Evolutionary conservation across 768 basidiomycete genomes (phyloP).

Genomic region (Boletus coccyginus): DNA sequence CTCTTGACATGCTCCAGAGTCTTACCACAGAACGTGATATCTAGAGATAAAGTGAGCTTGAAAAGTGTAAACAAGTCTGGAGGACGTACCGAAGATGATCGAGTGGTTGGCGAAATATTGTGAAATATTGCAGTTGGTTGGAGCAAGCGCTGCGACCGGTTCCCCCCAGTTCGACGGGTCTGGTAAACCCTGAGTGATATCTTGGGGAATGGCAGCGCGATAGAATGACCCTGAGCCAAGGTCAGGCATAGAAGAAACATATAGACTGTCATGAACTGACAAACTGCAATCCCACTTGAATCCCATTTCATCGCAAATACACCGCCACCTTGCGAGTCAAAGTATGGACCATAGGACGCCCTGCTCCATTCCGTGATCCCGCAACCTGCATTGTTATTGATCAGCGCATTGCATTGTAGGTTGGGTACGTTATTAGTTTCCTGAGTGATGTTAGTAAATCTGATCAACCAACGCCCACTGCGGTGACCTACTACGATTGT

Average conservation of each 20-base stretch:
- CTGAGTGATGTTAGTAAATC: constrained; percentile 27
- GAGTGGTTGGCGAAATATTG: constrained; percentile 66
- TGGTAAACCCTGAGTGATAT: constrained; percentile 60
- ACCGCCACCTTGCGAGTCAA: constrained; percentile 78
- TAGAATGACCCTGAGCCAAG: constrained; percentile 70
- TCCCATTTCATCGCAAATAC: constrained; percentile 93
- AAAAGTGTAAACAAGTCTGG: background rate
- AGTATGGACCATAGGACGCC: constrained; percentile 80
- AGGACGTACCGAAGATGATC: constrained; percentile 65
- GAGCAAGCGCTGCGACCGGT: constrained; percentile 60
- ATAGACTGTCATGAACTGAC: constrained; percentile 39
- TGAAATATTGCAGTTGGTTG: constrained; percentile 53
- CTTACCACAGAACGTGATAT: constrained; percentile 81
- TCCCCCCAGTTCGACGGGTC: constrained; percentile 65
- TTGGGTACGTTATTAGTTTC: constrained; percentile 49
- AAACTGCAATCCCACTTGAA: constrained; percentile 67
- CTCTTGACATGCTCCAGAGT: background rate
- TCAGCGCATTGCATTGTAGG: constrained; percentile 50
- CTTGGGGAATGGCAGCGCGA: constrained; percentile 68
- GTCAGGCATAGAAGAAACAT: constrained; percentile 1
- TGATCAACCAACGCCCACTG: background rate
- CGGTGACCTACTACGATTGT: constrained; percentile 52
- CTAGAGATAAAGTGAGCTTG: constrained; percentile 36
- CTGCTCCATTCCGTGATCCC: constrained; percentile 76
- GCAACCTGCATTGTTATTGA: constrained; percentile 68